Base-by-base conservation (phyloP, 2,329 filamentous ascomycete species). In the Curvularia lunata region DNA sequence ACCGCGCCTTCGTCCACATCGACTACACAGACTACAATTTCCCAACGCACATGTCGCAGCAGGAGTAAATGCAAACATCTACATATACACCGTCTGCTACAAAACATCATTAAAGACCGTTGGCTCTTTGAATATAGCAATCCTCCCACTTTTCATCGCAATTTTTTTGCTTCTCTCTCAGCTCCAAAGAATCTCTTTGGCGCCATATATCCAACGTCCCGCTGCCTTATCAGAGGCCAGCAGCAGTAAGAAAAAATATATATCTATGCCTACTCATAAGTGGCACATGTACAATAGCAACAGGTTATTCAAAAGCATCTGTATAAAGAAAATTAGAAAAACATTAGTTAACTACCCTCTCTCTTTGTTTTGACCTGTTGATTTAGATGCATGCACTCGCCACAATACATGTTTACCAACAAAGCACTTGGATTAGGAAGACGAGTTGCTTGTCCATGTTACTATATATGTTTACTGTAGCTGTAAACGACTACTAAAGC, bases 1-100 rank as follows among this genome's bases (percentile, higher is more conserved):
- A 84, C 65, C 74, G 82, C 5, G 81, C 81, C 3, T 84, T 84
- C 67, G 82, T 83, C 54, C 82, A 84, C 64, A 76, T 82, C 62
- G 82, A 84, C 69, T 84, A 84, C 62, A 75, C 78, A 9, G 74
- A 76, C 40, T 83, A 80, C 58, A 84, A 84, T 61, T 60, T 84
- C 56, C 81, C 81, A 1, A 82, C 75, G 21, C 81, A 83, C 65
- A 80, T 83, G 80, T 73, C 75, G 59, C 81, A 83, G 67, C 76
- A 82, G 53, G 78, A 77, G 37, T 75, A 68, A 55, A n/a, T 3
- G 7, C 5, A 34, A 34, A 34, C 3, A 34, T 6, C 32, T 34
- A 16, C 34, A 30, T 21, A 34, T 16, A 30, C n/a, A 47, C 6
- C 9, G 12, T 23, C 3, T 42, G 3, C 19, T 25, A 16, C 21